A percentile compares a stretch with the other conserved stretches of the same genome.
Conservation (phyloP, 257 asterid species). For the Eucommia ulmoides region DNA sequence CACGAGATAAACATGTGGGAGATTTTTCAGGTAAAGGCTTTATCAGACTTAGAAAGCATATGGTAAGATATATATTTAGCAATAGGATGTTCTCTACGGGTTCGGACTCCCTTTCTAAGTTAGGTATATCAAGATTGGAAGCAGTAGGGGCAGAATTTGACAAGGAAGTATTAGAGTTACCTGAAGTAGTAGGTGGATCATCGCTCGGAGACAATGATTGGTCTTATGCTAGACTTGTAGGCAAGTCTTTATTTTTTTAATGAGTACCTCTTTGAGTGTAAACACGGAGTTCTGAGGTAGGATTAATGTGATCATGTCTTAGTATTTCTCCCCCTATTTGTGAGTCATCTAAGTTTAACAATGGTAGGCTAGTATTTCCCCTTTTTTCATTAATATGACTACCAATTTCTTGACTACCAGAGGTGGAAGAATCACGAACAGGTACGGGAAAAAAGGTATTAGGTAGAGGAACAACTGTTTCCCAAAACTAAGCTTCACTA, state of each 20-base stretch:
- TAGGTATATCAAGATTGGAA: too few relatives aligned
- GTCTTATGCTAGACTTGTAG: not conserved
- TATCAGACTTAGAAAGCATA: too few relatives aligned
- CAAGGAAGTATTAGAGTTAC: too few relatives aligned
- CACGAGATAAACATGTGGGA: not conserved
- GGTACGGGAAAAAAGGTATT: not conserved
- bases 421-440: not conserved
- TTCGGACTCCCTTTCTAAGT: too few relatives aligned
- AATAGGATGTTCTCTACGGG: too few relatives aligned
- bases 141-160: too few relatives aligned
- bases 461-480: not conserved
- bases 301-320: too few relatives aligned
- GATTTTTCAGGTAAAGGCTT: not conserved
- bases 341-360: not conserved
- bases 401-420: too few relatives aligned
- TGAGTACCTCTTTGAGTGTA: too few relatives aligned
- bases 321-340: not conserved
- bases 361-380: not conserved
- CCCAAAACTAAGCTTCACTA: not conserved
- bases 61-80: too few relatives aligned
- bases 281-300: too few relatives aligned
- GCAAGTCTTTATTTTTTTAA: not conserved
- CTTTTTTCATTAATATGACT: not conserved
- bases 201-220: not conserved
- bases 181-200: not conserved